Base-by-base conservation (phyloP, 495 filamentous ascomycete species). In the Astrothelium subdiscretum region DNA sequence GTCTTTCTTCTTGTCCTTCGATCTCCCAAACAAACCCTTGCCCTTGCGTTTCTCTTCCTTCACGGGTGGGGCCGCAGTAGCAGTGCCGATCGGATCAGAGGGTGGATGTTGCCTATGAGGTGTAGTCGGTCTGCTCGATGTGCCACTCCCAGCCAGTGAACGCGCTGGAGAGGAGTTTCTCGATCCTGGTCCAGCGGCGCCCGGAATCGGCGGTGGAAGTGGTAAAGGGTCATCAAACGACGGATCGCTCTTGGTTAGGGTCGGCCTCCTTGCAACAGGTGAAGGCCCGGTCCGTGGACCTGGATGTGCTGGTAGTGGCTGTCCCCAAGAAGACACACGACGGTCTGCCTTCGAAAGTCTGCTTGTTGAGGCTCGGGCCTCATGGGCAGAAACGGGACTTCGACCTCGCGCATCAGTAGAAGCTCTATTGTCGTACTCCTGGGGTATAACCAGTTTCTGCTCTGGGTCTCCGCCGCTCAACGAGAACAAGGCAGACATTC, bases 11-110 rank as follows among this genome's bases (percentile, higher is more conserved):
- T 66, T 60, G 22, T 66, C 66, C 59, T 67, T 64, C 51, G 42
- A 51, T 20, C 52, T 31, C 1, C 63, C 59, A 20, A 71, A 67
- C 59, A 59, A 66, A 44, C 62, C 60, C n/a, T 59, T 42, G 31
- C 59, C 60, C 60, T 70, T 70, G 18, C 13, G 35, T 60, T 71
- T 69, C 26, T 65, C 48, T 42, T 68, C 62, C 26, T 64, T 64
- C 6, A 54, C 15, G 48, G 48, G 48, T 29, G 24, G 48, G 24
- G 11, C 20, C 4, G 29, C 5, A 11, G 48, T 27, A 29, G 48
- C 11, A 2, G 15, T 8, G 15, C 12, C 24, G 8, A 27, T 8
- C 8, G 24, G 22, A 54, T 54, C 48, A 8, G 48, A 24, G 11
- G 20, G 26, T 29, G 48, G 20, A 15, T 54, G 24, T 29, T 54